Evolutionary conservation across 495 filamentous ascomycete genomes (phyloP), one percentile per base, ranked within the genome.

Genomic region (Bathelium albidoporum): DNA sequence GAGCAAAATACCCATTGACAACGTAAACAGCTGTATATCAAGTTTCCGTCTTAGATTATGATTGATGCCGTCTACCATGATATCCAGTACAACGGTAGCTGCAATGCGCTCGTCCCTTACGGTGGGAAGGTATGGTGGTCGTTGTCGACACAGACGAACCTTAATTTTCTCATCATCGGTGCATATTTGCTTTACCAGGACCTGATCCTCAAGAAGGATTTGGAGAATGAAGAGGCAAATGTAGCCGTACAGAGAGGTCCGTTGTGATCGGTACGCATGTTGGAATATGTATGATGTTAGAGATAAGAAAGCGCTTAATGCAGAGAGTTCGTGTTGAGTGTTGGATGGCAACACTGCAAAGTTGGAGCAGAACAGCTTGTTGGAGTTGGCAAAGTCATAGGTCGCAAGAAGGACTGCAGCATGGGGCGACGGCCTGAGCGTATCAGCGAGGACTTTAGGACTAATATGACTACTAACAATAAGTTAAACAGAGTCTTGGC

Each of bases 351-450:
- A 72, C 12, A 85, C 83, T 59, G 96, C 83, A 39, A 98, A 74
- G 68, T 88, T 92, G 69, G 87, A 87, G 74, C 89, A 93, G 74
- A 97, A 97, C 24, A 97, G 81, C 75, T 96, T 97, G 80, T 97
- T 98, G 14, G 93, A 86, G 74, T 92, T 88, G 28, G 84, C 86
- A 74, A 97, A 97, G 70, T 97, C 95, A 73, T 97, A 97, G 0
- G 89, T 88, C 18, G 90, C 85, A 26, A 98, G 78, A 7, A 97
- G 76, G 0, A 94, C 79, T 3, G 90, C 85, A 59, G 88, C 87
- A 72, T 91, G 83, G 65, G 87, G 82, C 2, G 84, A 84, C 5
- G 94, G 94, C 62, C 92, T 95, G 60, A 59, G 36, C 58, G 28
- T 22, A 60, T 58, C 43, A 65, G 58, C 53, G 11, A 36, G 2